phyloP scores from a whole-genome alignment of 345 rosid genomes.

The Salix brachista region DNA sequence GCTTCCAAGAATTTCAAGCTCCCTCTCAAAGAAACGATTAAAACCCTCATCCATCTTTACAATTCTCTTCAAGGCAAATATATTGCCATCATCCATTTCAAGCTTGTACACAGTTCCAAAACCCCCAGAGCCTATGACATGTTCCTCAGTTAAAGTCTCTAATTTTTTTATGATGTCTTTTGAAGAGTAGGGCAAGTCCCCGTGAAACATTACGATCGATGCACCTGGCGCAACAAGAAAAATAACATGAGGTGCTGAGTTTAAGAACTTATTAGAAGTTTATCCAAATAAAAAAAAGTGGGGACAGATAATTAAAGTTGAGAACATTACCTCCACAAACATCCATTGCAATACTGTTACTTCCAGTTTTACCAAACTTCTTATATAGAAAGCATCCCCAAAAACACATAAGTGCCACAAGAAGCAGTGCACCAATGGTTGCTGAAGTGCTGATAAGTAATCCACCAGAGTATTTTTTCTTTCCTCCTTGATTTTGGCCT shows the following conservation, averaged over 20 bases:
- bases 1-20: constrained; percentile 98
- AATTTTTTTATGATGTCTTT: constrained; percentile 90
- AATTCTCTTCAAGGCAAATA: constrained; percentile 85
- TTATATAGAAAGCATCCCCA: constrained; percentile 99
- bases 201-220: constrained; percentile 95
- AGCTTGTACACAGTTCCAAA: constrained; percentile 95
- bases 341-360: constrained; percentile 68
- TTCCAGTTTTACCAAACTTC: constrained; percentile 86
- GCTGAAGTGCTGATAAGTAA: constrained; percentile 90
- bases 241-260: constrained; percentile 6
- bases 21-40: constrained; percentile 94
- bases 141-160: constrained; percentile 81
- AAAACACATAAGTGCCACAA: constrained; percentile 98
- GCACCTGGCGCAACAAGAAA: constrained; percentile 57
- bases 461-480: constrained; percentile 65
- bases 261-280: constrained; percentile 1
- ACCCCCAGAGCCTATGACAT: constrained; percentile 87
- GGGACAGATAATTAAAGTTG: constrained; percentile 17
- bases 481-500: constrained; percentile 63
- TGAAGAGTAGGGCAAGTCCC: constrained; percentile 93
- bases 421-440: constrained; percentile 88
- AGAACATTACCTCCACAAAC: constrained; percentile 72
- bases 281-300: background rate
- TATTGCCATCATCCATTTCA: constrained; percentile 92
- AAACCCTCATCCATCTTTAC: constrained; percentile 85